Evolutionary conservation across 2,329 filamentous ascomycete species (phyloP), one percentile per base, ranked within the genome.

Genomic region (Daldinia sp.): DNA sequence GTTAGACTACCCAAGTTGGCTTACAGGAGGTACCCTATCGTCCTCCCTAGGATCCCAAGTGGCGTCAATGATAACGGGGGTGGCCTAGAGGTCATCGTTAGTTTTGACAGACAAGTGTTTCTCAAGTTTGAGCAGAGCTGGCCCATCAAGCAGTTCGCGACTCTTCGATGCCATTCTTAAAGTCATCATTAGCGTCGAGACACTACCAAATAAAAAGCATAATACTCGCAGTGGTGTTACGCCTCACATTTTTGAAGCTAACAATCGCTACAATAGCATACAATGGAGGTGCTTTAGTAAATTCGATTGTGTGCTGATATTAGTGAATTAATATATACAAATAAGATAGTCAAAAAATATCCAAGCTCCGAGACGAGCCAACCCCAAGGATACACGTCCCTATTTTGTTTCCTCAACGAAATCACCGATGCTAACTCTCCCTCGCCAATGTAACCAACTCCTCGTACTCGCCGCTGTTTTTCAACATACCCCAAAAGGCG

Each of bases 41-140:
- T 75, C n/a, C 41, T 75, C 15, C 73, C 73, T 2, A 71, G 70
- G 29, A 23, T 73, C 21, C 61, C 67, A n/a, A 41, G 43, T 34
- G 48, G 52, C 32, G 11, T 19, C 15, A 21, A 60, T 10, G 52
- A 48, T 6, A 39, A 10, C 2, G 61, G 52, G 0, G 68, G 61
- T 7, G 70, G 71, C 3, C 47, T 73, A 9, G 72, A 74, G 32
- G 71, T 73, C 3, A 67, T 73, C 17, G 63, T 70, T 45, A 69
- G 71, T 29, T 65, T 72, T 2, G 68, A 73, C 7, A 49, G 10
- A 11, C 37, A 30, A 25, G 29, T 58, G 1, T 64, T 74, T 48
- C 60, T 64, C n/a, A 63, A 39, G 34, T 60, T 74, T 32, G 54
- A 60, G 23, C 48, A 60, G 19, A 59, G 55, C 30, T 50, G 49